Evolutionary conservation across 768 basidiomycete genomes (phyloP), one percentile per base, ranked within the genome.

Genomic region (Tephrocybe sp.): DNA sequence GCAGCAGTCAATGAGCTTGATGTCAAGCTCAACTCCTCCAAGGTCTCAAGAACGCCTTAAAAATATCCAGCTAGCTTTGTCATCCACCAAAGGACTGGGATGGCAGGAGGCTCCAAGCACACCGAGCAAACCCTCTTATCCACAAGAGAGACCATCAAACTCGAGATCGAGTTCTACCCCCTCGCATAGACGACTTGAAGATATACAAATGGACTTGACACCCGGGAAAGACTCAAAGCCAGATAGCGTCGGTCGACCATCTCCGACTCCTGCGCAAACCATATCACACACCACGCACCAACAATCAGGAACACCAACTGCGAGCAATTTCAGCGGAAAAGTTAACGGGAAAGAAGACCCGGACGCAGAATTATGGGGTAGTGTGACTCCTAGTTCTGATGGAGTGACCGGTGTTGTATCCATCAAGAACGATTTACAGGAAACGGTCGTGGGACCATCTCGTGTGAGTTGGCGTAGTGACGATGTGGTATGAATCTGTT

Each of bases 401-500:
- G 36, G 50, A 43, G 25, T 46, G 21, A 12, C 53, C 34, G 48
- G 47, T n/a, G 41, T 32, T 24, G 43, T 15, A 14, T 25, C 17
- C 9, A 18, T 23, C 21, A 8, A 24, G 45, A 25, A 34, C 17
- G 17, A 5, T 15, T 52, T 38, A 1, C 45, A 32, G 44, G 38
- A 46, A 26, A 41, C 28, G 9, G 25, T 39, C 5, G 44, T 15
- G 28, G 30, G 42, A 20, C 28, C 25, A 18, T 44, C 45, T 25
- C 44, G 32, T 44, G 20, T 39, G 11, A 15, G 12, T 33, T 44
- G 47, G 54, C 45, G 44, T 20, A 21, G 18, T 23, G 23, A 50
- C 25, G 49, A 59, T 41, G 40, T 44, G 26, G 58, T 56, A 54
- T 5, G 58, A 44, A 15, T 33, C 25, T 23, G 34, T 12, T 30